Base-by-base conservation (phyloP, 2,329 filamentous ascomycete species). In the Boeremia lycopersici region DNA sequence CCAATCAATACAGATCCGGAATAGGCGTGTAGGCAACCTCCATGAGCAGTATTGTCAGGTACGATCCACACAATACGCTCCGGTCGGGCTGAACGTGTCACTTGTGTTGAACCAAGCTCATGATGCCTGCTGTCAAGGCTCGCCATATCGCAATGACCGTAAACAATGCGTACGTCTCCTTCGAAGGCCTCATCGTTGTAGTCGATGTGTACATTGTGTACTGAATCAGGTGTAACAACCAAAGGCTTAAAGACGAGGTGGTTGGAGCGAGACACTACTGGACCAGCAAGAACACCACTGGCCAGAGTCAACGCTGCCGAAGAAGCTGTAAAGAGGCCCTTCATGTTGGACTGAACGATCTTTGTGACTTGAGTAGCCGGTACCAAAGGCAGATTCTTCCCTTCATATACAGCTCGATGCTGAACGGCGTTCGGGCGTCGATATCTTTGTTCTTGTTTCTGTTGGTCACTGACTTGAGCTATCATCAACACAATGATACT, bases 121-220 rank as follows among this genome's bases (percentile, higher is more conserved):
- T 81, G 79, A 56, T 82, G 78, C 25, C 66, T 67, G n/a, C 78
- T 62, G 4, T 65, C 54, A 8, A 66, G 54, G 8, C 65, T 54
- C 17, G 59, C 41, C 56, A 78, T 74, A 39, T 74, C 65, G 56
- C 80, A 82, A 38, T 74, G 63, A 1, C 79, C 81, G 58, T 82
- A 79, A 6, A 80, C 73, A 23, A 81, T 59, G 2, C 72, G 71
- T 8, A 82, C 52, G 13, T 78, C 68, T 6, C 79, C 80, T 50
- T 80, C 76, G 28, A 79, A 76, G 7, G 59, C 42, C 17, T 70
- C 67, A 15, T 72, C 67, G 34, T 72, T 71, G 56, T 78, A 81
- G 5, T 68, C 72, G 17, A 83, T 67, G 38, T 82, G 76, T 28
- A 83, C 71, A 60, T 83, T 83, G 61, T 83, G 79, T 55, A 83